Base-by-base conservation (phyloP, 2,329 filamentous ascomycete species). In the Colletotrichum sp. region DNA sequence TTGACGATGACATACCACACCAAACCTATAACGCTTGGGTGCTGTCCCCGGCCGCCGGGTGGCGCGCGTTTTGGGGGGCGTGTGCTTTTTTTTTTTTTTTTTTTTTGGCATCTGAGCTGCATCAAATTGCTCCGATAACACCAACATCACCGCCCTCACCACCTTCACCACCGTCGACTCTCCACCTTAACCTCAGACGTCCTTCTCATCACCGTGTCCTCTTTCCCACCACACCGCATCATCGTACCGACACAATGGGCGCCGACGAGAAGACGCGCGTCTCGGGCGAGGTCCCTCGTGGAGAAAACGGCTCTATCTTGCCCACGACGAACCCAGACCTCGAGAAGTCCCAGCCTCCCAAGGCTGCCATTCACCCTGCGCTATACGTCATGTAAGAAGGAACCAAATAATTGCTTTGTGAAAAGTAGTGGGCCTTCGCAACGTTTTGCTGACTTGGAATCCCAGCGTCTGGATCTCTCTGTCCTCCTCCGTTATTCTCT, bases 401-500 rank as follows among this genome's bases (percentile, higher is more conserved):
- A 71, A 24, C n/a, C 13, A 6, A 21, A 21, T 5, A 44, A 64
- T 28, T 8, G 44, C 44, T 13, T 21, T 4, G 44, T 49, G 4
- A 12, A 21, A 49, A 49, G 44, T 10, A 21, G 10, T n/a, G n/a
- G 59, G n/a, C n/a, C 30, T 39, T 44, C 13, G n/a, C 30, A 16
- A 24, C 16, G 8, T 34, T 26, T 26, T 64, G n/a, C n/a, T 32
- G 15, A 59, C 57, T 36, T 10, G 44, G 16, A 21, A 49, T 3
- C 36, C 57, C 85, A 98, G 96, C 81, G 90, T 93, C 80, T 99
- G 97, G 97, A 99, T 99, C 83, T 89, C 93, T 76, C 90, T 98
- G 85, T 98, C 95, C 83, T 98, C 96, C 59, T 95, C 94, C 81
- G 96, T 99, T 83, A 99, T 99, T 85, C 90, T 99, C 78, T 99